A percentile compares a stretch with the other conserved stretches of the same genome.
These are phyloP conservation scores for Inosperma sp. DNA, from an alignment of 768 basidiomycete species.

Conservation along the genomic window DNA sequence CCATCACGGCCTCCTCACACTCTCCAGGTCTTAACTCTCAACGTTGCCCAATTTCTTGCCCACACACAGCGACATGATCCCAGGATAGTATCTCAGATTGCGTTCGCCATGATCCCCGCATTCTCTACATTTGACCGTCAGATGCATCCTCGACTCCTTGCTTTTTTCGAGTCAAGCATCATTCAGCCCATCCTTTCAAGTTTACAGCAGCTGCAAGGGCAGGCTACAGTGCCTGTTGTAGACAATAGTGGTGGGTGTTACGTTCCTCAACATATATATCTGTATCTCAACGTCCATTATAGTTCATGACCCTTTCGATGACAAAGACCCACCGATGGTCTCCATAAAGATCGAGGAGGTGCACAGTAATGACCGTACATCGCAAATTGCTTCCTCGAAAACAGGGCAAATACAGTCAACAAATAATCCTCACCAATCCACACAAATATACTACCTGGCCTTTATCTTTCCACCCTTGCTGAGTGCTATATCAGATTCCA, in stretches of 20 bases:
- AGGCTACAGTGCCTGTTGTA: neutral
- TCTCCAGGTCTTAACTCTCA: constrained; percentile 66
- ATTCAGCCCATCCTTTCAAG: constrained; percentile 51
- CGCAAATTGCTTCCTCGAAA: constrained; percentile 2
- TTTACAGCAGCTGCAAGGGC: constrained; percentile 28
- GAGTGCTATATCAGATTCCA: constrained; percentile 52
- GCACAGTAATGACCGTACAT: constrained; percentile 25
- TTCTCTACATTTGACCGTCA: constrained; percentile 61
- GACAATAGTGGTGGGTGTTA: neutral
- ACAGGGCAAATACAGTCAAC: constrained; percentile 40
- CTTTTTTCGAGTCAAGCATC: constrained; percentile 63
- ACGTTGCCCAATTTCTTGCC: constrained; percentile 65
- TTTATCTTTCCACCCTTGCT: constrained; percentile 63
- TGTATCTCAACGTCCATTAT: neutral
- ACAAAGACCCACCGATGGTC: constrained; percentile 37
- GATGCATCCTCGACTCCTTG: constrained; percentile 60
- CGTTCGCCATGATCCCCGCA: constrained; percentile 67
- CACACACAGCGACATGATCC: constrained; percentile 50
- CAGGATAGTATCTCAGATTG: constrained; percentile 52
- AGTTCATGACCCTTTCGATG: constrained; percentile 12
- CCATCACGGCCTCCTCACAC: constrained; percentile 69
- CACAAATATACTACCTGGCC: constrained; percentile 53
- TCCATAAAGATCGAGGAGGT: constrained; percentile 61
- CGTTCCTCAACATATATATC: neutral
- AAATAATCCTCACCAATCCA: constrained; percentile 52